Base-by-base conservation (phyloP, 352 stramenopile genomes). In the Phytopythium kandeliae region DNA sequence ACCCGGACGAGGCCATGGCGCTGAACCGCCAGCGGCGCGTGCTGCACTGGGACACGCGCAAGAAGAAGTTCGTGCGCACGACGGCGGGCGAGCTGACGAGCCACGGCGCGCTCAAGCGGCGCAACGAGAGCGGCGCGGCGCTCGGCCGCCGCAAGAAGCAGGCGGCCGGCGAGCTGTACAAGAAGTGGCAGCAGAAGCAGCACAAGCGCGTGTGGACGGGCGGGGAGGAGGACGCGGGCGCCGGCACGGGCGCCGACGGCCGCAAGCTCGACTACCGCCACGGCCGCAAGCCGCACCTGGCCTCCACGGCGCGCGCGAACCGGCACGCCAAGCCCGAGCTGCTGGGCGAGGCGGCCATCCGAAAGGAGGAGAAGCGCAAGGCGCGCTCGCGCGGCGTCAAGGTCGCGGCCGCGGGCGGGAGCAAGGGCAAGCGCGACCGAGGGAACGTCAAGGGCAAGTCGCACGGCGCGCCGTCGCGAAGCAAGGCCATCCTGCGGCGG, bases 41-140 rank as follows among this genome's bases (percentile, higher is more conserved):
- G 68, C 82, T 98, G 65, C 89, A 98, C 69, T 99, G 97, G 97
- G 97, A 99, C 71, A 95, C 93, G 42, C 94, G 96, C 50, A 99
- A 99, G 73, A 97, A 97, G 66, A 97, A 97, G 62, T 98, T 95
- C 56, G 86, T 98, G 46, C 95, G 96, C 69, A 96, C 87, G 8
- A 97, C 87, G 3, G 75, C 96, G 28, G 86, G 88, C 33, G 94
- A 98, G 58, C 70, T 97, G 43, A 92, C 79, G 17, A 81, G 72
- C 30, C 67, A 79, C 26, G 85, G 88, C 21, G 85, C 75, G 33
- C 64, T 91, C 48, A 96, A 96, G 62, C 72, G 83, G 46, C 77
- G 83, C 24, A 96, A 96, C 62, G 74, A 93, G 56, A 95, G 83
- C 44, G 77, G 85, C n/a, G 67, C 40, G 0, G 0, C 41, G 9